phyloP scores from a whole-genome alignment of 768 basidiomycete genomes.

The Mycena venus region DNA sequence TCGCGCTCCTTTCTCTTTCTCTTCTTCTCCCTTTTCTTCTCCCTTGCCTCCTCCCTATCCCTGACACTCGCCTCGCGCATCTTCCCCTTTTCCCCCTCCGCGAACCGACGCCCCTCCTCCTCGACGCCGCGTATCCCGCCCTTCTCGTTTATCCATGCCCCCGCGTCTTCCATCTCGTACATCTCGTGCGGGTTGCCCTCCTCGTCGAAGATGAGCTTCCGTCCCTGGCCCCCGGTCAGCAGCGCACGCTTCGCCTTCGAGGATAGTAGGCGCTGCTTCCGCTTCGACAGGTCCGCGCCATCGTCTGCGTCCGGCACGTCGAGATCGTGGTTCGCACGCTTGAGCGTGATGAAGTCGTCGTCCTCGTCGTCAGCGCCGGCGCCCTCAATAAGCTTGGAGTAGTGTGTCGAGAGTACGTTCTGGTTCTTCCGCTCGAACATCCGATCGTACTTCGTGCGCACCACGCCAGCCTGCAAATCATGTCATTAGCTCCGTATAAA shows the following conservation, averaged over 20 bases:
- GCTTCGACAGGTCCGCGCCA: slow-evolving; percentile 79
- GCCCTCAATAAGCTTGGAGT: slow-evolving; percentile 85
- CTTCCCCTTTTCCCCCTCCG: slow-evolving; percentile 79
- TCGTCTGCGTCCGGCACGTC: slow-evolving; percentile 35
- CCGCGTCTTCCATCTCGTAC: slow-evolving; percentile 85
- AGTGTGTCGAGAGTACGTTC: slow-evolving; percentile 90
- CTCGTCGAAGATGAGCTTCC: slow-evolving; percentile 92
- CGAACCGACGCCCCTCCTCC: slow-evolving; percentile 77
- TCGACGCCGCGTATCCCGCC: slow-evolving; percentile 75
- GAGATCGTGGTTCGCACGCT: slow-evolving; percentile 90
- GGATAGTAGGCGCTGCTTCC: slow-evolving; percentile 79
- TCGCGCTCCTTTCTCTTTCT: slow-evolving; percentile 89
- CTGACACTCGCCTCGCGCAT: slow-evolving; percentile 76
- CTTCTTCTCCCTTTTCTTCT: slow-evolving; percentile 94
- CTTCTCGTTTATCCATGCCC: slow-evolving; percentile 75
- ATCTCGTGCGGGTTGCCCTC: slow-evolving; percentile 84
- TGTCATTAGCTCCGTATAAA: background rate
- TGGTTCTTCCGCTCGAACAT: slow-evolving; percentile 99
- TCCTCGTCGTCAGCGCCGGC: slow-evolving; percentile 57
- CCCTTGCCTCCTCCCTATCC: slow-evolving; percentile 88
- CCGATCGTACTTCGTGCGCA: slow-evolving; percentile 95
- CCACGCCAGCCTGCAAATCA: slow-evolving; percentile 45
- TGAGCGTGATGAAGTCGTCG: slow-evolving; percentile 95
- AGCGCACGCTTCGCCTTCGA: slow-evolving; percentile 77
- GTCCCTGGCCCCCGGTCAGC: slow-evolving; percentile 70